These are phyloP conservation scores for Arabis alpina DNA, from an alignment of 345 rosid species.

Conservation along the genomic window DNA sequence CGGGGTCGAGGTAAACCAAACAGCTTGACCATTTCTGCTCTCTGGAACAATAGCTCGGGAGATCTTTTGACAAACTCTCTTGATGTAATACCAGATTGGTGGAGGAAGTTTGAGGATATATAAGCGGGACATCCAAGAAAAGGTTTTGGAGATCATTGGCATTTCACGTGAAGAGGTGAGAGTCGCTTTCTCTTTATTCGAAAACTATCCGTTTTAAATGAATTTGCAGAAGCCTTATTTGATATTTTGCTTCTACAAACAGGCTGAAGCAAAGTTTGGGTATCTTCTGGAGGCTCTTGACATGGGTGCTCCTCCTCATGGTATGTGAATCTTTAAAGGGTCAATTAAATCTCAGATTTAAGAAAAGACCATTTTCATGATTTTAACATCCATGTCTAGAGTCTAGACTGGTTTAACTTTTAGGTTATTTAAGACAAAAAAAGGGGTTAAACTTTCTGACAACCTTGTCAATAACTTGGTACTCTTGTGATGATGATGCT, in stretches of 20 bases:
- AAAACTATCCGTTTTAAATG: not conserved
- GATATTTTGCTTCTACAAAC: conserved; percentile 25
- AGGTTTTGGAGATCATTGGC: conserved; percentile 84
- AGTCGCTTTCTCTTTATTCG: conserved; percentile 7
- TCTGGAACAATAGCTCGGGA: conserved; percentile 9
- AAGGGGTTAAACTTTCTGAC: not conserved
- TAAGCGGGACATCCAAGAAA: conserved; percentile 84
- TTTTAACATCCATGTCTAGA: not conserved
- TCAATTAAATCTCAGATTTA: not conserved
- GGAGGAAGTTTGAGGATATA: conserved; percentile 98
- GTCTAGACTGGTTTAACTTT: not conserved
- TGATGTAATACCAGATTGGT: conserved; percentile 70
- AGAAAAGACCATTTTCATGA: not conserved
- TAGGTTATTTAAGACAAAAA: too few species aligned
- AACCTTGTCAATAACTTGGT: not conserved
- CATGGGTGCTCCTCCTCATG: conserved; percentile 99
- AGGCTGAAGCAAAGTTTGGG: conserved; percentile 97
- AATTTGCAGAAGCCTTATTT: conserved; percentile 18
- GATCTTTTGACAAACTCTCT: not conserved
- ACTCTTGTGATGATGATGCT: conserved; percentile 11
- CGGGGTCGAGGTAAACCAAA: conserved; percentile 79
- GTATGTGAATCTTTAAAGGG: conserved; percentile 42
- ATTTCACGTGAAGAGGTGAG: conserved; percentile 76
- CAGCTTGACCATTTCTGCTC: conserved; percentile 15
- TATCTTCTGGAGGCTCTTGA: conserved; percentile 96